phyloP scores from a whole-genome alignment of 208 protist species.

The Leishmania amazonensis region DNA sequence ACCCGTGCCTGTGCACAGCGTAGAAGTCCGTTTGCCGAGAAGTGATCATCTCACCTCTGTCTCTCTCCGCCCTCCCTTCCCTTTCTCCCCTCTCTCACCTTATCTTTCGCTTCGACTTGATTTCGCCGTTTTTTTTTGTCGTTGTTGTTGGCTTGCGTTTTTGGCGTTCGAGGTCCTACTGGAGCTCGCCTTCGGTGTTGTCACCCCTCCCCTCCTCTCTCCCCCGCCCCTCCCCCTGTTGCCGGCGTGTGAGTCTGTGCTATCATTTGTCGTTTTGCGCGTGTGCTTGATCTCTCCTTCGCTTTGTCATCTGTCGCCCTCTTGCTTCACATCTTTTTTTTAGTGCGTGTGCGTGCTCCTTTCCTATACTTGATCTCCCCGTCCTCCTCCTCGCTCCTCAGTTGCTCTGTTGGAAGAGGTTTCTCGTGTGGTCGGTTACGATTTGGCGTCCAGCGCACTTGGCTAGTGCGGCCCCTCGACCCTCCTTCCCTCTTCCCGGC shows the following conservation, averaged over 20 bases:
- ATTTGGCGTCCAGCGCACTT: no score
- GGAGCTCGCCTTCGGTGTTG: not conserved
- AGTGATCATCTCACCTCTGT: not conserved
- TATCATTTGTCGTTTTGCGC: not conserved
- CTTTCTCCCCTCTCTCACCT: not conserved
- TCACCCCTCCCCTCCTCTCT: not conserved
- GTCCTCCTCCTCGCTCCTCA: not conserved
- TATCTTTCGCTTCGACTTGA: not conserved
- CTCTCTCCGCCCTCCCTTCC: constrained; percentile 1
- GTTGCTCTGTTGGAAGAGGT: not conserved
- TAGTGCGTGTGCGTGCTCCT: not conserved
- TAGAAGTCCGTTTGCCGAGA: not conserved
- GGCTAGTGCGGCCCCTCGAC: not conserved
- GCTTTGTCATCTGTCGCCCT: not conserved
- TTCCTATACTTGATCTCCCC: not conserved
- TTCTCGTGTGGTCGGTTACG: no score
- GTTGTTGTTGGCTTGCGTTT: not conserved
- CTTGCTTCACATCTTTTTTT: not conserved
- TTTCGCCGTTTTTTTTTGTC: not conserved
- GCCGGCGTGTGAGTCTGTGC: not conserved
- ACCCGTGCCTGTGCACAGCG: not conserved
- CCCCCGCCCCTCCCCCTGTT: not conserved
- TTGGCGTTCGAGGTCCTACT: not conserved
- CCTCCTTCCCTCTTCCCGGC: not conserved
- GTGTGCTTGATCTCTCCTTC: not conserved